These are phyloP conservation scores for Camellia lanceoleosa DNA, from an alignment of 148 eudicot species.

Conservation along the genomic window DNA sequence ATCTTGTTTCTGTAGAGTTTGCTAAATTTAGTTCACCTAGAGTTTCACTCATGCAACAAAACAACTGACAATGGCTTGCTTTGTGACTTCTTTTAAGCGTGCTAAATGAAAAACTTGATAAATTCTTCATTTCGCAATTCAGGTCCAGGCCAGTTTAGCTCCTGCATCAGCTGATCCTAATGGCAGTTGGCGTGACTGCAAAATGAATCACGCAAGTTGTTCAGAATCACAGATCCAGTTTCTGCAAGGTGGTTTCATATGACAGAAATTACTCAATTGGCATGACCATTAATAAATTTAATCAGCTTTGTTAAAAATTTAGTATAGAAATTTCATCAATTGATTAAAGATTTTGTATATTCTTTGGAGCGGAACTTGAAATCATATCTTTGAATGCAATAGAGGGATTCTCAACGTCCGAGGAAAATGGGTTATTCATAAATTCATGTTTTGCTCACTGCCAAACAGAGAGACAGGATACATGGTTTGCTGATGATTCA, in stretches of 20 bases:
- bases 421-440: slow-evolving; percentile 68
- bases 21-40: neutral
- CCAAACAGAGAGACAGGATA: slow-evolving; percentile 97
- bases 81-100: neutral
- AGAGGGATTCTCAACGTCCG: slow-evolving; percentile 49
- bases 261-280: neutral
- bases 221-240: slow-evolving; percentile 73
- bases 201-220: slow-evolving; percentile 60
- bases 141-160: slow-evolving; percentile 82
- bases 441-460: slow-evolving; percentile 98
- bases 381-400: slow-evolving; percentile 63
- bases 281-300: neutral
- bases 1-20: neutral
- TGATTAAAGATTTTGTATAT: neutral
- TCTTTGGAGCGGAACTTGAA: slow-evolving; percentile 59
- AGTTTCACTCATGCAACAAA: neutral
- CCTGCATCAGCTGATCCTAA: slow-evolving; percentile 75
- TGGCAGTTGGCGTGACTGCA: slow-evolving; percentile 69
- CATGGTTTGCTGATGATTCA: slow-evolving; percentile 92
- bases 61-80: neutral
- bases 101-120: neutral
- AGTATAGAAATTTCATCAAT: neutral
- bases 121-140: slow-evolving; percentile 10
- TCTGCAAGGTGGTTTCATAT: slow-evolving; percentile 59
- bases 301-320: neutral